Conservation (phyloP, 2,329 filamentous ascomycete species). For the Stachybotrys elegans region DNA sequence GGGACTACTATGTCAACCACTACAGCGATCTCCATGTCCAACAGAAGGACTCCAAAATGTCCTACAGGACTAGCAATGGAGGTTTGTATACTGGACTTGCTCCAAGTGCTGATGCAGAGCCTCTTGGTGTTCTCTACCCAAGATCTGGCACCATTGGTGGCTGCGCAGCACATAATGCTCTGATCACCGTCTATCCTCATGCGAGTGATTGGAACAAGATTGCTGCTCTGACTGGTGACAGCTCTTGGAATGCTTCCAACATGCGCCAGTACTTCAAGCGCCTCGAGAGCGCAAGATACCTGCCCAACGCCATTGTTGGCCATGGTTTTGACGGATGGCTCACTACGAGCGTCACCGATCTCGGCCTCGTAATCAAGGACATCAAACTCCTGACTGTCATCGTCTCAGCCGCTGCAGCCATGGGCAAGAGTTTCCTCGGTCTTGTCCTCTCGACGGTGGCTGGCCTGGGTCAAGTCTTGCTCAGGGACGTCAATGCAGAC, state of each 20-base stretch:
- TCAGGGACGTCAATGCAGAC: not conserved
- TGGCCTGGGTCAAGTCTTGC: not conserved
- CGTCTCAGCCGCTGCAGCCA: not conserved
- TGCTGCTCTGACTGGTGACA: not conserved
- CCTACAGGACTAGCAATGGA: slow-evolving; percentile 29
- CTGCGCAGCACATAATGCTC: not conserved
- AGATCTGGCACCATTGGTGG: slow-evolving; percentile 24
- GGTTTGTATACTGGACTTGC: slow-evolving; percentile 23
- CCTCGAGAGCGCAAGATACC: not conserved
- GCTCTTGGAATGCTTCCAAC: not conserved
- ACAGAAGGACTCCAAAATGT: slow-evolving; percentile 46
- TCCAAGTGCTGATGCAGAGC: slow-evolving; percentile 29
- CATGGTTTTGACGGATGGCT: not conserved
- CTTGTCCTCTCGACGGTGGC: not conserved
- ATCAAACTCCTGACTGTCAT: not conserved
- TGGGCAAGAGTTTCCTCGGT: not conserved
- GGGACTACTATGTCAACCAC: slow-evolving; percentile 60
- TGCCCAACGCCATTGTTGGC: not conserved
- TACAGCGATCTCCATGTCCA: slow-evolving; percentile 42
- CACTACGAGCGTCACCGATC: not conserved
- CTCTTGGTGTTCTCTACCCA: slow-evolving; percentile 38
- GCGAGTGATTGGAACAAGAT: not conserved
- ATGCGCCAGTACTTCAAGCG: not conserved
- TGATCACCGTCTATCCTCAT: not conserved
- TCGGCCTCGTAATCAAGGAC: not conserved